Conservation (phyloP, 345 rosid genomes). For the Sisymbrium altissimum region DNA sequence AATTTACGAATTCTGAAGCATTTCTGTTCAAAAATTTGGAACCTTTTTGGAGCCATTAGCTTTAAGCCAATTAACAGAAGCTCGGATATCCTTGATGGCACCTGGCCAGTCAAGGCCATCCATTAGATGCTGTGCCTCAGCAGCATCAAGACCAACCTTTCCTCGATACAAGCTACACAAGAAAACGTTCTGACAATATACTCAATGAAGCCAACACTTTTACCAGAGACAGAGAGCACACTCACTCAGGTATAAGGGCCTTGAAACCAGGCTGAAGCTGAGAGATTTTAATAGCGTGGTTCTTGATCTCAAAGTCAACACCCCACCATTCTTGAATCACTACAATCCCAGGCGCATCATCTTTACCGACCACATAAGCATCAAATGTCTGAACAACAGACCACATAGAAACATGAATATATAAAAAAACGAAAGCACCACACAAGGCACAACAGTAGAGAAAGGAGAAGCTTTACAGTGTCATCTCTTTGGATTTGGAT, state of each 20-base stretch:
- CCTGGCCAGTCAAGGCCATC: conserved; percentile 94
- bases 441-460: background rate
- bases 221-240: background rate
- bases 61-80: conserved; percentile 90
- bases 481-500: conserved; percentile 84
- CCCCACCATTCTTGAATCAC: conserved; percentile 99
- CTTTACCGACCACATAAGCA: conserved; percentile 90
- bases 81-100: conserved; percentile 79
- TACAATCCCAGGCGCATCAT: conserved; percentile 83
- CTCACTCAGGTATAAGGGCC: conserved; percentile 90
- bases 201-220: too few relatives aligned
- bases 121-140: conserved; percentile 95
- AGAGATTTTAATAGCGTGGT: conserved; percentile 81
- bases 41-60: conserved; percentile 91
- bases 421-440: background rate
- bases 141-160: conserved; percentile 84
- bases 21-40: background rate
- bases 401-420: background rate
- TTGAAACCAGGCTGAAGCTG: conserved; percentile 77
- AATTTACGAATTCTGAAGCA: background rate
- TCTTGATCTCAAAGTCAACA: conserved; percentile 90
- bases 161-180: conserved; percentile 77
- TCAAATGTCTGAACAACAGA: conserved; percentile 61
- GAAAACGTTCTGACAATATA: background rate
- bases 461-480: conserved; percentile 45